Base-by-base conservation (phyloP, 495 filamentous ascomycete species). In the Aspergillus sclerotiicarbonarius region DNA sequence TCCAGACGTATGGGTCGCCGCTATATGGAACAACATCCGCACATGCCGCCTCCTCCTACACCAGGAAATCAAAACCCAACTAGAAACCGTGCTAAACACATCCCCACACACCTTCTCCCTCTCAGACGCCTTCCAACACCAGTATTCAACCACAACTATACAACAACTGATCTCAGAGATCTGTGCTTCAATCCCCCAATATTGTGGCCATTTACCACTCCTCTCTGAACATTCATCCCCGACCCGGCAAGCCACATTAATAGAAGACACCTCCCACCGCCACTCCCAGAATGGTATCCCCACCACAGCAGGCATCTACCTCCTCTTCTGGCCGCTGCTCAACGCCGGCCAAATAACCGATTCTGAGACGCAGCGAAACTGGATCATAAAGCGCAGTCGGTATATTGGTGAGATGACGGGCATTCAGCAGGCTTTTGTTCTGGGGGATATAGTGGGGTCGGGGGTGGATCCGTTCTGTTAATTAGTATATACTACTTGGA, bases 41-140 rank as follows among this genome's bases (percentile, higher is more conserved):
- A 25, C 45, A 19, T 57, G 31, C 6, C 55, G 55, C 12, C 6
- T 57, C 7, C 18, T 57, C 16, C 47, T 57, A 9, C 55, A 57
- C 33, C 19, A 29, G 0, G 47, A 51, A 18, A 57, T 57, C 10
- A 47, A 32, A n/a, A 9, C 16, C 15, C 33, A 51, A 20, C 15
- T 51, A 25, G 30, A 33, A 10, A 8, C 15, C 25, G 4, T 30
- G n/a, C 25, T 32, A 1, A 12, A 13, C 2, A n/a, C 37, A n/a
- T 41, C 37, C 13, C 37, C 10, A 15, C 9, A 37, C 8, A 10
- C 33, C 13, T 41, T 41, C 37, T 41, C 37, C 13, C 37, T n/a
- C 1, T 12, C 37, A 15, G 37, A n/a, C 13, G 13, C 37, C 5
- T n/a, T 15, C 12, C 37, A 41, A 41, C 13, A 41, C n/a, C 10